These are phyloP conservation scores for Rhodomyrtus psidioides DNA, from an alignment of 441 rosid genomes.

Conservation along the genomic window DNA sequence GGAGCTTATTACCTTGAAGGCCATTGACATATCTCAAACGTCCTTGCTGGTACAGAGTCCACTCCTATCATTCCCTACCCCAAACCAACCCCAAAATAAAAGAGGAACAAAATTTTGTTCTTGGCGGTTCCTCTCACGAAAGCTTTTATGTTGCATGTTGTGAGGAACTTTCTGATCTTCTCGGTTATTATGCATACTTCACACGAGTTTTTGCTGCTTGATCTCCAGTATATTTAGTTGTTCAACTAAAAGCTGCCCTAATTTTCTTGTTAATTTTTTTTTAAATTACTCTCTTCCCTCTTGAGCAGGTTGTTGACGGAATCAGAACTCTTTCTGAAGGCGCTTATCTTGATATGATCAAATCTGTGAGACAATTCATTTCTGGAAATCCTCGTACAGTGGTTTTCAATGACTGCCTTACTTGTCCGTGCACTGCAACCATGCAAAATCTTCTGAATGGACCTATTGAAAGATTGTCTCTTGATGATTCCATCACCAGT, in stretches of 20 bases:
- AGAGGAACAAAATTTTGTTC: not conserved
- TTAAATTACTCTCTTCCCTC: not conserved
- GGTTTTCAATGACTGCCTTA: slow-evolving; percentile 38
- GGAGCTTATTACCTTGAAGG: slow-evolving; percentile 64
- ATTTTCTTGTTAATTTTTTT: not conserved
- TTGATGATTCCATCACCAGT: slow-evolving; percentile 30
- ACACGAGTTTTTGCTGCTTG: not conserved
- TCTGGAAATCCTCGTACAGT: slow-evolving; percentile 40
- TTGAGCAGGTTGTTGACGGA: slow-evolving; percentile 67
- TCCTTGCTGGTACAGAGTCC: slow-evolving; percentile 59
- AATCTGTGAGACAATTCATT: slow-evolving; percentile 51
- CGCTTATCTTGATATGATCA: slow-evolving; percentile 34
- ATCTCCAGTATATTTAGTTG: not conserved
- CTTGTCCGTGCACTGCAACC: slow-evolving; percentile 13
- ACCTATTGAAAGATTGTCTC: slow-evolving; percentile 35
- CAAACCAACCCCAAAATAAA: not conserved
- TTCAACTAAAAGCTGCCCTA: not conserved
- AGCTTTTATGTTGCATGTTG: not conserved
- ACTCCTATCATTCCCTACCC: not conserved
- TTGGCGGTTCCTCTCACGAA: not conserved
- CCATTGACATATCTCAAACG: slow-evolving; percentile 59
- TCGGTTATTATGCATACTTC: not conserved
- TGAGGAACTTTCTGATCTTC: not conserved
- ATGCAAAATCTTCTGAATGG: slow-evolving; percentile 33
- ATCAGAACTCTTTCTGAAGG: slow-evolving; percentile 26